These are phyloP conservation scores for Colletotrichum incanum DNA, from an alignment of 2,329 filamentous ascomycete species.

Conservation along the genomic window DNA sequence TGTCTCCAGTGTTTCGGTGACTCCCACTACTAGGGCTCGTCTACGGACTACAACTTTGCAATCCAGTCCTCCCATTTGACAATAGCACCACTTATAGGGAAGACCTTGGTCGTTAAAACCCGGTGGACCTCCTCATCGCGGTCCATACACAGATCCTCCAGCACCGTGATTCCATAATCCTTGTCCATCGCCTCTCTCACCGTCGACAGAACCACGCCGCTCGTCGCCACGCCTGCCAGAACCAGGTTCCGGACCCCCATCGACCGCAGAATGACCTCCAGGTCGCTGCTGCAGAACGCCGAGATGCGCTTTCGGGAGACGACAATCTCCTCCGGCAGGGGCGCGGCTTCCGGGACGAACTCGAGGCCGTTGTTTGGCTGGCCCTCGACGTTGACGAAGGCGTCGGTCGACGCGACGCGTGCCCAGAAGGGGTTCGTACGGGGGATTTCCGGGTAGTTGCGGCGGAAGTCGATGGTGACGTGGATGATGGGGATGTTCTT, in stretches of 20 bases:
- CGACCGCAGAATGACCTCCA: conserved; percentile 15
- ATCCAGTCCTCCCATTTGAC: conserved; percentile 14
- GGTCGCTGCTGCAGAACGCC: conserved; percentile 8
- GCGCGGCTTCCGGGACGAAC: conserved; percentile 2
- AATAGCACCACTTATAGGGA: neutral
- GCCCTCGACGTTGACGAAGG: neutral
- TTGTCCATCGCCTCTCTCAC: conserved; percentile 5
- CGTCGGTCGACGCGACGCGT: conserved; percentile 9
- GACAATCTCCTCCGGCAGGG: neutral
- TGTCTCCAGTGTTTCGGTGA: no score
- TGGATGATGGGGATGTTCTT: conserved; percentile 12
- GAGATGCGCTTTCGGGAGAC: conserved; percentile 15
- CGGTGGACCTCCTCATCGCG: conserved; percentile 3
- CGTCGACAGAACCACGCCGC: conserved; percentile 18
- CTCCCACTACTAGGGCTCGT: no score
- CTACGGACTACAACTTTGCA: neutral
- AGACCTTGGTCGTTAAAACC: conserved; percentile 12
- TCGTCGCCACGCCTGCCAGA: conserved; percentile 4
- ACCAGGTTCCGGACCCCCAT: conserved; percentile 13
- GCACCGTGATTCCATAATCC: neutral
- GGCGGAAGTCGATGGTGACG: conserved; percentile 17
- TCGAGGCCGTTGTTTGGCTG: neutral
- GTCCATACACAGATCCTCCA: conserved; percentile 5
- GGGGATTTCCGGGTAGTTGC: conserved; percentile 13
- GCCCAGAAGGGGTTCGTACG: conserved; percentile 4